phyloP scores from a whole-genome alignment of 306 rosid genomes.

The Vigna reflexopilosa region DNA sequence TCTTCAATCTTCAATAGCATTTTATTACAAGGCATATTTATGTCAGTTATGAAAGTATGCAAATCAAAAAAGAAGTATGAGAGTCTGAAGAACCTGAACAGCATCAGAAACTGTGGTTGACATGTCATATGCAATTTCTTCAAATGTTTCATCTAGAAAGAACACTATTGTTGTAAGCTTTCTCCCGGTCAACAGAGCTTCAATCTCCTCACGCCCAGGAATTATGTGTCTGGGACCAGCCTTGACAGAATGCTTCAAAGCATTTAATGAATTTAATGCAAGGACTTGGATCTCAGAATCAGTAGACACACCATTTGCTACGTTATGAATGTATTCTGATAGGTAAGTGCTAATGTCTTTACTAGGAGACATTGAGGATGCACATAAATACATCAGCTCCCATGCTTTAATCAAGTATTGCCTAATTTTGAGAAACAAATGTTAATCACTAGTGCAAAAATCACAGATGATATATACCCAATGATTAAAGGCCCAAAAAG shows the following conservation, averaged over 20 bases:
- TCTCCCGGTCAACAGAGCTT: conserved; percentile 79
- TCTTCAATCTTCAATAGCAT: conserved; percentile 1
- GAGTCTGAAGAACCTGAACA: conserved; percentile 71
- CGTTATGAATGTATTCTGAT: conserved; percentile 84
- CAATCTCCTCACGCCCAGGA: conserved; percentile 95
- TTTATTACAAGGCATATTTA: background rate
- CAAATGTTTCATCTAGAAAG: conserved; percentile 95
- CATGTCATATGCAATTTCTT: conserved; percentile 95
- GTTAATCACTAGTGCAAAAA: conserved; percentile 33
- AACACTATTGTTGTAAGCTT: conserved; percentile 92
- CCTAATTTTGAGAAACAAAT: conserved; percentile 55
- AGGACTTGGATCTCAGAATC: conserved; percentile 80
- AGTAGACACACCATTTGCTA: conserved; percentile 64
- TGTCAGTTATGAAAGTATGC: conserved; percentile 19
- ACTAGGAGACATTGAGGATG: conserved; percentile 94
- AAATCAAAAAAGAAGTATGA: conserved; percentile 38
- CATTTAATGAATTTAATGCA: conserved; percentile 80
- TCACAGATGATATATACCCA: conserved; percentile 8
- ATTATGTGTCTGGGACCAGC: conserved; percentile 91
- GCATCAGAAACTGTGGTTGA: conserved; percentile 93
- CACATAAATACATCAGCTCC: conserved; percentile 92
- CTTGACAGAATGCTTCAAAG: conserved; percentile 88
- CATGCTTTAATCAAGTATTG: conserved; percentile 86
- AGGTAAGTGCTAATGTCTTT: conserved; percentile 89
- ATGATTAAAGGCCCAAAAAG: conserved; percentile 15